Conservation (phyloP, 192 early-diverging fungal species). For the Rhizophagus clarus region DNA sequence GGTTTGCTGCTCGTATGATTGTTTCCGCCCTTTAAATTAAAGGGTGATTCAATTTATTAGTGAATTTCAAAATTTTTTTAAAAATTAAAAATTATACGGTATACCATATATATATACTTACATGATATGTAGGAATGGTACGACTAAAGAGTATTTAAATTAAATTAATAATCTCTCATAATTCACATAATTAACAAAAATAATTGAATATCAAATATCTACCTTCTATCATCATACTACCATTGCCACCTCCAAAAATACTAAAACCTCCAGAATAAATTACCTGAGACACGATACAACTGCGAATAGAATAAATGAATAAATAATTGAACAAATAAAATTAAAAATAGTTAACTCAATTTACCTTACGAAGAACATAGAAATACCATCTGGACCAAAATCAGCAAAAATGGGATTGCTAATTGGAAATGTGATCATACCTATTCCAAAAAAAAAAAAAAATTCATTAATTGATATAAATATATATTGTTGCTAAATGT, state of each 20-base stretch:
- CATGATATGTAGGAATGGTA: conserved; percentile 89
- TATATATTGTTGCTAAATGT: background rate
- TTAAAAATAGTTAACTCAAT: background rate
- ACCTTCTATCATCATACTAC: conserved; percentile 80
- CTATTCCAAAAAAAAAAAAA: conserved; percentile 33
- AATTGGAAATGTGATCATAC: conserved; percentile 89
- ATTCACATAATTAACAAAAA: background rate
- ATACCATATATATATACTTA: conserved; percentile 34
- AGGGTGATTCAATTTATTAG: background rate
- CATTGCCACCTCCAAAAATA: conserved; percentile 88
- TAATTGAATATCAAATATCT: background rate
- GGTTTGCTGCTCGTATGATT: conserved; percentile 57
- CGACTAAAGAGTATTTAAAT: conserved; percentile 48
- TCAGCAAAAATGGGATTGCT: conserved; percentile 67
- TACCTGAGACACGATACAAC: conserved; percentile 67
- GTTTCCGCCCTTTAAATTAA: conserved; percentile 55
- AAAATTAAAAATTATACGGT: background rate
- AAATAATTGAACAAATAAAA: conserved; percentile 1
- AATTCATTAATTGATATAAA: background rate
- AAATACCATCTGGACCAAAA: conserved; percentile 86
- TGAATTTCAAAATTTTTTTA: background rate
- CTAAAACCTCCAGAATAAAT: conserved; percentile 83
- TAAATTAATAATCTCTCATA: conserved; percentile 17
- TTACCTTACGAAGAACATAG: conserved; percentile 91
- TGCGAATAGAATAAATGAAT: conserved; percentile 28